Evolutionary conservation across 306 rosid species (phyloP).

Genomic region (Fragaria iinumae): DNA sequence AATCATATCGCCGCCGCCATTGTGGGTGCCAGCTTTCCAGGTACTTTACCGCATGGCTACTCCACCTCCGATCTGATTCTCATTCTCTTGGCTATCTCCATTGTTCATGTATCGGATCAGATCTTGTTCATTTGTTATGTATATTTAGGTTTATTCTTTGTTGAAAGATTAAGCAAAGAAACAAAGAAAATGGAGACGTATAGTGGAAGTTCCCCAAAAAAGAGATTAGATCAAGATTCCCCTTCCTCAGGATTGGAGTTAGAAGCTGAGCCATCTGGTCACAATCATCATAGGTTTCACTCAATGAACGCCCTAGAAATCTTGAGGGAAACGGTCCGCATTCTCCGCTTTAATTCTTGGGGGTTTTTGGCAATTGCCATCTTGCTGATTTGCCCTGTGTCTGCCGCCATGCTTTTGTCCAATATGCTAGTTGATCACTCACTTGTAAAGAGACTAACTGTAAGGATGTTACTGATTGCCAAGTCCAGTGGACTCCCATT

Average conservation of each 20-base stretch:
- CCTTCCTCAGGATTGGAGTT: slow-evolving; percentile 37
- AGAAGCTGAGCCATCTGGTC: slow-evolving; percentile 31
- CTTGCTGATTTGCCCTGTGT: slow-evolving; percentile 75
- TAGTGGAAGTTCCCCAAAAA: slow-evolving; percentile 50
- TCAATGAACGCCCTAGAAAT: slow-evolving; percentile 92
- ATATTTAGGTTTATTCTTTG: background rate
- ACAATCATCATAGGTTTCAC: slow-evolving; percentile 33
- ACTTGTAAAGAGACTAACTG: slow-evolving; percentile 54
- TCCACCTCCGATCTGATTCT: background rate
- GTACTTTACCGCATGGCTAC: background rate
- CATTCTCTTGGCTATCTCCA: background rate
- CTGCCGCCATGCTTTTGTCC: slow-evolving; percentile 75
- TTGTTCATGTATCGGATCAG: slow-evolving; percentile 30
- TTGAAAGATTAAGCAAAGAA: background rate
- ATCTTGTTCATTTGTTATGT: slow-evolving; percentile 12
- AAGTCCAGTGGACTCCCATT: slow-evolving; percentile 85
- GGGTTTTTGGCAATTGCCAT: slow-evolving; percentile 63
- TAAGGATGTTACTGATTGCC: slow-evolving; percentile 72
- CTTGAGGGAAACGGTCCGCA: slow-evolving; percentile 74
- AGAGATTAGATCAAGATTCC: slow-evolving; percentile 51
- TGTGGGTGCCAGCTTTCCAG: background rate
- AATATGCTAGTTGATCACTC: slow-evolving; percentile 65
- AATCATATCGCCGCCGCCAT: background rate
- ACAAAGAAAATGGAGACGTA: slow-evolving; percentile 52
- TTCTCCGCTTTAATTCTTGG: slow-evolving; percentile 76